Conservation (phyloP, 2,329 filamentous ascomycete genomes). For the Alternaria arbusti region DNA sequence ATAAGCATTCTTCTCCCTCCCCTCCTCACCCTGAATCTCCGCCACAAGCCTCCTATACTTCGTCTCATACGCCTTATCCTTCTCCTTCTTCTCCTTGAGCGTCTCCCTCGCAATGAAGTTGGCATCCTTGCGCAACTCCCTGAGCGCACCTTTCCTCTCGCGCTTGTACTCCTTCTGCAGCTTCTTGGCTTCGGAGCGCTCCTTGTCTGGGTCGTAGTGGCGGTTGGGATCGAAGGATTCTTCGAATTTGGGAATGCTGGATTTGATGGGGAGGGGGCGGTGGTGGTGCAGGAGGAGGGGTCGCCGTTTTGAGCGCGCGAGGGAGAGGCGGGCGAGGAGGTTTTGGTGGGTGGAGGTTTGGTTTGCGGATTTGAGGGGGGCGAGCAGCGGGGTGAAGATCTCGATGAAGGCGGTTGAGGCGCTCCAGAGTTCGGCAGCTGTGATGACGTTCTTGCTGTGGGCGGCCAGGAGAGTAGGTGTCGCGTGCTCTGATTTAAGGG, state of each 20-base stretch:
- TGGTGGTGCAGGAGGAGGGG: constrained; percentile 90
- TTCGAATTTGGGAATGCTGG: constrained; percentile 91
- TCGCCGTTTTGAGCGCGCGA: constrained; percentile 71
- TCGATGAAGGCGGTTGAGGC: constrained; percentile 77
- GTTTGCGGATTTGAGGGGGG: constrained; percentile 40
- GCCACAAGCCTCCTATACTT: constrained; percentile 92
- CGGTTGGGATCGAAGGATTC: constrained; percentile 92
- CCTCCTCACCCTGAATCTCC: constrained; percentile 95
- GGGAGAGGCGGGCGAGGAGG: constrained; percentile 65
- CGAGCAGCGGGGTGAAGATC: constrained; percentile 70
- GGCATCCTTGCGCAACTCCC: constrained; percentile 93
- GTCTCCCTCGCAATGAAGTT: constrained; percentile 92
- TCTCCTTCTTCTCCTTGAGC: constrained; percentile 89
- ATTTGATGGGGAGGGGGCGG: constrained; percentile 84
- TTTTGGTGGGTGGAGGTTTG: constrained; percentile 63
- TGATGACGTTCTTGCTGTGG: constrained; percentile 69
- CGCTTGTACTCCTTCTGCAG: constrained; percentile 90
- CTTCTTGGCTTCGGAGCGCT: constrained; percentile 83
- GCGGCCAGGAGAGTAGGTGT: constrained; percentile 60
- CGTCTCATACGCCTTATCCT: constrained; percentile 91
- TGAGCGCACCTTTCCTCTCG: constrained; percentile 91
- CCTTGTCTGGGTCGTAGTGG: constrained; percentile 95
- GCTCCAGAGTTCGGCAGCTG: constrained; percentile 75
- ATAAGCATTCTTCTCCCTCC: constrained; percentile 83
- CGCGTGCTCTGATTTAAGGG: constrained; percentile 59